Evolutionary conservation across 192 early-diverging fungal species (phyloP), one percentile per base, ranked within the genome.

Genomic region (Rhizoclosmatium sp.): DNA sequence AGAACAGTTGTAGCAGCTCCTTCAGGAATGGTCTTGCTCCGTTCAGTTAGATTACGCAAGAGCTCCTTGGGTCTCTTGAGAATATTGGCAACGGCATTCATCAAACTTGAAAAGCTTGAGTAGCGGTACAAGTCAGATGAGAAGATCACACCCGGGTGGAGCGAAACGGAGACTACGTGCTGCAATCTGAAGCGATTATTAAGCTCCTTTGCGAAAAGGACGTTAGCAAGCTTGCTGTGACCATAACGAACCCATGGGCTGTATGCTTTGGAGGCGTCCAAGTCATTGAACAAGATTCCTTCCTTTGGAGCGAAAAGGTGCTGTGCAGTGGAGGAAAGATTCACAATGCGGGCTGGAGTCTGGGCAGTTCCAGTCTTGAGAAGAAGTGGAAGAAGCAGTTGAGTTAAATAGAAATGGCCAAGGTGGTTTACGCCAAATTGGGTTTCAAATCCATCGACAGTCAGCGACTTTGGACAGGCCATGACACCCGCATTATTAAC

Each of bases 401-500:
- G 47, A 3, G 82, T 80, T 47, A 86, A 69, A 44, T 75, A 69
- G 65, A 82, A 86, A 74, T 83, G 85, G 31, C 85, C 91, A 2
- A 92, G 68, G 75, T 92, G 89, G 69, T 79, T 79, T 2, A 69
- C 60, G 12, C 45, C 47, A 51, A 78, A 69, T 39, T 44, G 10
- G 65, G 16, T 92, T 78, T 91, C 89, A 48, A 85, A 75, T n/a
- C 89, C 89, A 46, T 92, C 86, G n/a, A 79, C 78, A 23, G 85
- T 83, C 19, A 77, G 47, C 1, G 80, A 68, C 54, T 80, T 78
- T 3, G 87, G 87, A 39, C 75, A 77, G 14, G 82, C 82, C 90
- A 90, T 90, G 47, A 86, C 75, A 7, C 82, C 84, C 51, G 78
- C 51, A 73, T 59, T 48, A 46, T 77, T 46, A 21, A 75, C 21